Evolutionary conservation across 2,329 filamentous ascomycete species (phyloP), one percentile per base, ranked within the genome.

Genomic region (Fonsecaea pugnacius): DNA sequence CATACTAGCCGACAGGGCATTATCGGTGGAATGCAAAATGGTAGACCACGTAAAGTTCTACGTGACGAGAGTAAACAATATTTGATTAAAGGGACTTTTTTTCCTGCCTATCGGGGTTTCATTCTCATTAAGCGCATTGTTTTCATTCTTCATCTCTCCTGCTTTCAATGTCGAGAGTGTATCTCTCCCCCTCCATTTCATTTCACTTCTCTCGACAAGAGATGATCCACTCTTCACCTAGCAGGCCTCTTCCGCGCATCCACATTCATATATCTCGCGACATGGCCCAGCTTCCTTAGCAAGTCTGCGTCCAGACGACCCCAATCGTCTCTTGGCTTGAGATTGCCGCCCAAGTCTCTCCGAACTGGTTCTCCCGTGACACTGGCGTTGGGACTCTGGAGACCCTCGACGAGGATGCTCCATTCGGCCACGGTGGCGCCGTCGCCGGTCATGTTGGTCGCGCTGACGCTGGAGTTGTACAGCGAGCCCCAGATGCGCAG

Each of bases 391-490:
- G 43, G n/a, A 5, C 43, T 48, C 43, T 48, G 40, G 53, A 68
- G 36, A 4, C 53, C 64, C 21, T 68, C 67, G 16, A 69, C 75
- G 56, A 82, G 68, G 62, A 82, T 79, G 9, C 75, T 78, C 78
- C 78, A 82, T 64, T 82, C 80, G 1, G 79, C 79, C 8, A 82
- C 79, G 4, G 76, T 82, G 4, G 79, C 79, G 3, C 80, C 80
- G 4, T 75, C 76, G 2, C 76, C 76, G 62, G 77, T 76, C 33
- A 74, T 72, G 6, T 72, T 62, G 52, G 75, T 73, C 7, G 61
- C 71, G n/a, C 70, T 68, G 10, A 75, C 69, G 0, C 70, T 78
- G 57, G 79, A 77, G 64, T 80, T 81, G 48, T 53, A 61, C 52
- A 68, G 62, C 69, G 66, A 69, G 1, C 80, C 80, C 56, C 75